Base-by-base conservation (phyloP, 768 basidiomycete species). In the Rhodotorula sphaerocarpa region DNA sequence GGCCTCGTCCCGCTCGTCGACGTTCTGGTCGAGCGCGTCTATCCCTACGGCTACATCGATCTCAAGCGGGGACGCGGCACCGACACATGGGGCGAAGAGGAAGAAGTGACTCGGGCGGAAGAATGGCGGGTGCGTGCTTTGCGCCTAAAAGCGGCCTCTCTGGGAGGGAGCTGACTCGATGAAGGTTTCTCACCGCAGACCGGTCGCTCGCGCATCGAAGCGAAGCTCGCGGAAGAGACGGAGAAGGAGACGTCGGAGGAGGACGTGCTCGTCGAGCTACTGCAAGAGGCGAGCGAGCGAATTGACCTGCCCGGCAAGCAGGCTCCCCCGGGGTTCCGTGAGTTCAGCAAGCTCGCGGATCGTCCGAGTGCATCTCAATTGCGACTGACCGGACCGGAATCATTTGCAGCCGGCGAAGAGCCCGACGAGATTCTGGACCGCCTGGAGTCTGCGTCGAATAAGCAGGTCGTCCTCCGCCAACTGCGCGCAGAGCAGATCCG, bases 41-140 rank as follows among this genome's bases (percentile, higher is more conserved):
- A 85, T 71, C 85, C 88, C 2, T 70, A 92, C 44, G 91, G 85
- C 1, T 96, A 82, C 74, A 74, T 91, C n/a, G 86, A 90, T 74
- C 80, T 64, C 82, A 86, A 30, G 72, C 76, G 65, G 80, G 79
- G 72, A 65, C 73, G 63, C 76, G 76, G n/a, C 78, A 82, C 57
- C 83, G 86, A 7, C 86, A 88, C 4, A 76, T 84, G 73, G 82
- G 53, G 48, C 43, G 57, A 56, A 36, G 59, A 56, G 34, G 67
- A 69, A 10, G 63, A 61, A 27, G 23, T 5, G 25, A 39, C 30
- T 25, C 34, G 39, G 30, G 59, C 55, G 3, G 46, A 61, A 23
- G 64, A 61, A 27, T 68, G 67, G 67, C 51, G 21, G 43, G 62
- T 63, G 39, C 50, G 61, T 52, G 4, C 12, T 44, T 21, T 12